Evolutionary conservation across 2,329 filamentous ascomycete genomes (phyloP).

Genomic region (Balansia obtecta): DNA sequence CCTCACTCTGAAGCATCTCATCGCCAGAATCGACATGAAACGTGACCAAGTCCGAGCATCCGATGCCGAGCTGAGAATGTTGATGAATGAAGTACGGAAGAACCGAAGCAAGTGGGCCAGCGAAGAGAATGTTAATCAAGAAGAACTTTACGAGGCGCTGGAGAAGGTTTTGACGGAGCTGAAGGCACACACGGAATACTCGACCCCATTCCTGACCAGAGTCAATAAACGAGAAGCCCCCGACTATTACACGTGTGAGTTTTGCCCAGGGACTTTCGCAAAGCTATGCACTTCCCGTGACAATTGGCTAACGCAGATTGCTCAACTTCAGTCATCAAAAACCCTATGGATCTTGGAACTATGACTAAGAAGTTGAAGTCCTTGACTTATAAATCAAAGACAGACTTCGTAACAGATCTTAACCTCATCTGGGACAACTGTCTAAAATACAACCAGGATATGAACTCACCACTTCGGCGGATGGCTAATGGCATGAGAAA

Average conservation of each 20-base stretch:
- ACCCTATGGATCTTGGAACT: constrained; percentile 91
- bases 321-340: constrained; percentile 63
- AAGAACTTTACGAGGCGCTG: constrained; percentile 91
- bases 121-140: constrained; percentile 93
- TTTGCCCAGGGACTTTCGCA: neutral
- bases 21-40: constrained; percentile 88
- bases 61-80: constrained; percentile 77
- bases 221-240: constrained; percentile 97
- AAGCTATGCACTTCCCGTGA: neutral
- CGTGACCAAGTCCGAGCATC: constrained; percentile 81
- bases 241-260: constrained; percentile 82
- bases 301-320: constrained; percentile 1
- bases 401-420: constrained; percentile 86
- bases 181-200: constrained; percentile 95
- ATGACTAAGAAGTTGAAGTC: constrained; percentile 97
- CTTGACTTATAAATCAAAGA: constrained; percentile 72
- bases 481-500: constrained; percentile 96
- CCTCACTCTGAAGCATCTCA: constrained; percentile 90
- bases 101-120: constrained; percentile 98
- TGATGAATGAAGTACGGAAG: constrained; percentile 96
- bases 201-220: constrained; percentile 83
- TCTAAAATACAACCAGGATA: constrained; percentile 86
- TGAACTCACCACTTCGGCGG: constrained; percentile 74
- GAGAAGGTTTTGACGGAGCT: constrained; percentile 96
- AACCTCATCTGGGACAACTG: constrained; percentile 97